Percentiles rank a stretch among this genome's conserved stretches.
Evolutionary conservation across 345 rosid species (phyloP).

Genomic region (Citrus maxima): DNA sequence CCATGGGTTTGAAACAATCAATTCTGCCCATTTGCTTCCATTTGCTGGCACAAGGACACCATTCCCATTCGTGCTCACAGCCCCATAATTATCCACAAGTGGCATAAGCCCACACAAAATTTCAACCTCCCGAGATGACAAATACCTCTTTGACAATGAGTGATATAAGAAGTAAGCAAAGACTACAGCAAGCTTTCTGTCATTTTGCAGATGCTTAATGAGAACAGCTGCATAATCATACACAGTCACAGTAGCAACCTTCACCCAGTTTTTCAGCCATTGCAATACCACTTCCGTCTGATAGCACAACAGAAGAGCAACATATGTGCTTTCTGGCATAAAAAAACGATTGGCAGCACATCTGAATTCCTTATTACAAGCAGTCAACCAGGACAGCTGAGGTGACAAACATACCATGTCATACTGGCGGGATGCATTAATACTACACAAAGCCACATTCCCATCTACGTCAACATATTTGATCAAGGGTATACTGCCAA

Average conservation of each 20-base stretch:
- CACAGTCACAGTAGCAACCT: conserved; percentile 12
- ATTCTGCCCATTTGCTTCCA: conserved; percentile 58
- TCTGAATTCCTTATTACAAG: conserved; percentile 50
- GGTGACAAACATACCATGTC: conserved; percentile 24
- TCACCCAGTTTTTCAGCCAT: conserved; percentile 40
- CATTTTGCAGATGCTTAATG: conserved; percentile 14
- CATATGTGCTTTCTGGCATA: conserved; percentile 36
- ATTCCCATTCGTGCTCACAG: conserved; percentile 11
- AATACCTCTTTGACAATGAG: conserved; percentile 18
- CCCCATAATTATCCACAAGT: conserved; percentile 51
- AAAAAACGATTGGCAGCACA: conserved; percentile 33
- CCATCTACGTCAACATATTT: conserved; percentile 43
- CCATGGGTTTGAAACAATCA: conserved; percentile 58
- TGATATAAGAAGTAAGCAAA: conserved; percentile 56
- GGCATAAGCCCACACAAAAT: conserved; percentile 41
- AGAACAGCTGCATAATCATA: conserved; percentile 31
- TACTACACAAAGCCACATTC: conserved; percentile 29
- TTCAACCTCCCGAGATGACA: conserved; percentile 25
- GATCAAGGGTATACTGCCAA: conserved; percentile 42
- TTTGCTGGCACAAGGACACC: conserved; percentile 65
- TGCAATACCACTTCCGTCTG: conserved; percentile 16
- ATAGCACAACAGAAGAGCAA: conserved; percentile 24
- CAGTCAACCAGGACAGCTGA: conserved; percentile 42
- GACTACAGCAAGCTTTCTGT: conserved; percentile 35
- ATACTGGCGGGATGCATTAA: conserved; percentile 12